A percentile compares a stretch with the other conserved stretches of the same genome.
Evolutionary conservation across 176 grass and related monocot species (phyloP).

Genomic region (Dactylis glomerata): DNA sequence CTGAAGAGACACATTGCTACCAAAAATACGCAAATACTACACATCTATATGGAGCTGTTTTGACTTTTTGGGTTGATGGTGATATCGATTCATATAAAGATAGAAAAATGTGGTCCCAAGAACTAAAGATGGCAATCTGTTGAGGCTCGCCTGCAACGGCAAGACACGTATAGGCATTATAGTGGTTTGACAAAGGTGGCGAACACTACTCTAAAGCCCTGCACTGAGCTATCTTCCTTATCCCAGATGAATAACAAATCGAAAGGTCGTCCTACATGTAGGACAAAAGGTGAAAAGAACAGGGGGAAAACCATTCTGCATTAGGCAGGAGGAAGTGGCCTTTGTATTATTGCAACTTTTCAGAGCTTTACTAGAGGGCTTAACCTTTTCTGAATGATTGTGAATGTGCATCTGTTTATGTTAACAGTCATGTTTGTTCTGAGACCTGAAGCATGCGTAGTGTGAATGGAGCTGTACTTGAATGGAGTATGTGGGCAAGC

Average conservation of each 20-base stretch:
- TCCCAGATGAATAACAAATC: conserved; percentile 29
- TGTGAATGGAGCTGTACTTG: background rate
- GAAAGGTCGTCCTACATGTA: background rate
- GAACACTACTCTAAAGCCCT: background rate
- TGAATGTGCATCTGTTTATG: background rate
- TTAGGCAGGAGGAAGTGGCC: background rate
- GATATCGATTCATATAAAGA: background rate
- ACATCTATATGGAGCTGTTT: background rate
- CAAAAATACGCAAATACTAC: background rate
- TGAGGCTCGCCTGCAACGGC: background rate
- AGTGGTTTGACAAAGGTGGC: background rate
- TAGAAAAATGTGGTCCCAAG: background rate
- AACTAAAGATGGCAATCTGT: conserved; percentile 17
- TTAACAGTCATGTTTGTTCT: background rate
- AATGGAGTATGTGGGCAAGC: too few species aligned
- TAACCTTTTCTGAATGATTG: conserved; percentile 28
- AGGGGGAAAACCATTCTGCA: background rate
- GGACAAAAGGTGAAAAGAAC: conserved; percentile 9
- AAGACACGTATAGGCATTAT: conserved; percentile 22
- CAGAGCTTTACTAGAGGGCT: background rate
- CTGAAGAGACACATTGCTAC: background rate
- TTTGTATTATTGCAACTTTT: conserved; percentile 39
- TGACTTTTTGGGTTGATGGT: background rate
- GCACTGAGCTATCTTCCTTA: conserved; percentile 14
- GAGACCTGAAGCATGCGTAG: background rate